Percentiles rank a stretch among this genome's conserved stretches.
Evolutionary conservation across 2,329 filamentous ascomycete species (phyloP).

Genomic region (Neofusicoccum kwambonambiense): DNA sequence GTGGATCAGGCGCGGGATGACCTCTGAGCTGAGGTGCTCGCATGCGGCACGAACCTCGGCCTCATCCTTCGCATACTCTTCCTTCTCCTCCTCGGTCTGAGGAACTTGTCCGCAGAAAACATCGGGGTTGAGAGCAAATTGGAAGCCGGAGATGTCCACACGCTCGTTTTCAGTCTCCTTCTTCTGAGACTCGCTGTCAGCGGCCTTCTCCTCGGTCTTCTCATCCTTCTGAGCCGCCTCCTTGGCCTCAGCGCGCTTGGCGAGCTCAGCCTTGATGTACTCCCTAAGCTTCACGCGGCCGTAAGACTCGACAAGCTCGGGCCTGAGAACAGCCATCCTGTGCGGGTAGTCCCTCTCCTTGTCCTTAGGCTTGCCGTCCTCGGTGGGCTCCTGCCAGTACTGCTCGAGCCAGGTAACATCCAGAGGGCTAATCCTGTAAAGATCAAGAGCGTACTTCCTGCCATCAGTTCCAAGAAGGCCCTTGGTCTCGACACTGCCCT

Average conservation of each 20-base stretch:
- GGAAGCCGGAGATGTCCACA: slow-evolving; percentile 84
- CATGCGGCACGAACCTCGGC: slow-evolving; percentile 83
- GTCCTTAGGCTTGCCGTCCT: slow-evolving; percentile 49
- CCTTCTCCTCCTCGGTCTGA: slow-evolving; percentile 87
- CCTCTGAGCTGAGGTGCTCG: slow-evolving; percentile 69
- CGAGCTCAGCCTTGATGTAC: slow-evolving; percentile 78
- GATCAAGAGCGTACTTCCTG: slow-evolving; percentile 92
- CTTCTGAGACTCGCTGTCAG: slow-evolving; percentile 29
- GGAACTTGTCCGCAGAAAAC: slow-evolving; percentile 90
- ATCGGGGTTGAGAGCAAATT: slow-evolving; percentile 88
- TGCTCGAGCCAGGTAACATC: slow-evolving; percentile 91
- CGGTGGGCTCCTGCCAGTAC: slow-evolving; percentile 48
- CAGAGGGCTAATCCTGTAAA: slow-evolving; percentile 91
- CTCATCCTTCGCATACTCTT: slow-evolving; percentile 79
- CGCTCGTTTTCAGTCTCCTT: slow-evolving; percentile 56
- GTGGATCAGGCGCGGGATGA: slow-evolving; percentile 80
- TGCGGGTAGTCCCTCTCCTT: slow-evolving; percentile 72
- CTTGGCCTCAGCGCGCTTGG: slow-evolving; percentile 29
- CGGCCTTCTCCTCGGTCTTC: slow-evolving; percentile 32
- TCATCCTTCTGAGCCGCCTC: slow-evolving; percentile 27
- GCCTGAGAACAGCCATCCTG: slow-evolving; percentile 89
- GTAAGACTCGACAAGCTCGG: slow-evolving; percentile 85
- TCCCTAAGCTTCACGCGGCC: slow-evolving; percentile 83
- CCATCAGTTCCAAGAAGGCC: slow-evolving; percentile 95
- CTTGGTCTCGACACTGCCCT: slow-evolving; percentile 97